Evolutionary conservation across 2,329 filamentous ascomycete species (phyloP).

Genomic region (Sodiomyces alkalinus): DNA sequence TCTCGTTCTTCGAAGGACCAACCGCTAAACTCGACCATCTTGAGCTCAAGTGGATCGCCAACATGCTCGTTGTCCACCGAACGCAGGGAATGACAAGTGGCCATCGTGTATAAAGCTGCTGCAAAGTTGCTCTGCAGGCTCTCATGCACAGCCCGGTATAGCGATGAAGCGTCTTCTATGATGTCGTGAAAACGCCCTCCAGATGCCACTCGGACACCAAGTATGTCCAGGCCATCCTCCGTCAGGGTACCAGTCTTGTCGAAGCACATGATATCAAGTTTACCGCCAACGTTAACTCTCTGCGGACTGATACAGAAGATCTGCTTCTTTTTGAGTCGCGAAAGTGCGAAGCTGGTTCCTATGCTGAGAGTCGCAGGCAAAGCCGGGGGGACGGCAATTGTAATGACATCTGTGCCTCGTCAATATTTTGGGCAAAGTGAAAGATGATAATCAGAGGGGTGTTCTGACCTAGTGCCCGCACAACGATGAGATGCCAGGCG

Average conservation of each 20-base stretch:
- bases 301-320: conserved; percentile 98
- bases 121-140: conserved; percentile 13
- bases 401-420: conserved; percentile 70
- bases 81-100: conserved; percentile 85
- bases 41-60: conserved; percentile 86
- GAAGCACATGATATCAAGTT: conserved; percentile 91
- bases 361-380: conserved; percentile 91
- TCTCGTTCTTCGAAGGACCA: conserved; percentile 89
- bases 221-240: conserved; percentile 86
- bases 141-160: background rate
- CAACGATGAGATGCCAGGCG: conserved; percentile 78
- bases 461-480: conserved; percentile 50
- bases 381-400: conserved; percentile 91
- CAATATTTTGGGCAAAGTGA: too few species aligned
- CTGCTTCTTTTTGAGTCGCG: conserved; percentile 69
- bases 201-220: conserved; percentile 71
- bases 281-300: conserved; percentile 89
- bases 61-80: conserved; percentile 78
- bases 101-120: conserved; percentile 83
- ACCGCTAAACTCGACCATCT: conserved; percentile 95
- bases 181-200: conserved; percentile 58
- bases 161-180: background rate
- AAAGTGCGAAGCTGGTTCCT: conserved; percentile 87
- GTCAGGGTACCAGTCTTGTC: conserved; percentile 98
- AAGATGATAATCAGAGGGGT: background rate